Base-by-base conservation (phyloP, 2,329 filamentous ascomycete species). In the Fusarium floridanum region DNA sequence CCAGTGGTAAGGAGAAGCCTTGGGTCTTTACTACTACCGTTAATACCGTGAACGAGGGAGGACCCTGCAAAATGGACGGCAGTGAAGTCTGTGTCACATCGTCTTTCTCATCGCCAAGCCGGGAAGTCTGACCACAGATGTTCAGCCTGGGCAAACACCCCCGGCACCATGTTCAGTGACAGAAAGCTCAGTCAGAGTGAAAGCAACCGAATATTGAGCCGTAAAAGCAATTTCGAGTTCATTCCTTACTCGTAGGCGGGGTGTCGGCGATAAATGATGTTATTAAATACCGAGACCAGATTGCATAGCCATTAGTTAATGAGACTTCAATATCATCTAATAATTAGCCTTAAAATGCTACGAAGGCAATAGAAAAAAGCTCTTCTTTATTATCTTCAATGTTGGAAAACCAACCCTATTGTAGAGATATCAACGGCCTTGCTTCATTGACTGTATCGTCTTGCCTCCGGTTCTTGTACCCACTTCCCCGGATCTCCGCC, bases 401-500 rank as follows among this genome's bases (percentile, higher is more conserved):
- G 27, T 55, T 32, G 8, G 50, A 32, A 45, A 32, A 2, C 17
- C 27, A 32, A 2, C 17, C 27, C 50, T 55, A 32, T 20, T 55
- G 11, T 32, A 55, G 48, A 53, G 17, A 3, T 10, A 39, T 53
- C 6, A 53, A 53, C 48, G 48, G 48, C 7, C 48, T 32, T 53
- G 48, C 27, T n/a, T 50, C 50, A 22, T 57, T 36, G 32, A 27
- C n/a, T 29, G 39, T 11, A 39, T 60, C 32, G 55, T 61, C 64
- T 20, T 62, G 8, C 5, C n/a, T 41, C 60, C 37, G 20, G 27
- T 24, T 14, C 27, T 22, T 59, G 14, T 61, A 50, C 64, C 67
- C 68, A 67, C 66, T 55, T 66, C n/a, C 22, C 59, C 41, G 41
- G 45, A 61, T 24, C n/a, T 48, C 41, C 56, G 59, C 24, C 27